Conservation (phyloP, 1,284 basidiomycete genomes). For the Microbotryum scabiosae region DNA sequence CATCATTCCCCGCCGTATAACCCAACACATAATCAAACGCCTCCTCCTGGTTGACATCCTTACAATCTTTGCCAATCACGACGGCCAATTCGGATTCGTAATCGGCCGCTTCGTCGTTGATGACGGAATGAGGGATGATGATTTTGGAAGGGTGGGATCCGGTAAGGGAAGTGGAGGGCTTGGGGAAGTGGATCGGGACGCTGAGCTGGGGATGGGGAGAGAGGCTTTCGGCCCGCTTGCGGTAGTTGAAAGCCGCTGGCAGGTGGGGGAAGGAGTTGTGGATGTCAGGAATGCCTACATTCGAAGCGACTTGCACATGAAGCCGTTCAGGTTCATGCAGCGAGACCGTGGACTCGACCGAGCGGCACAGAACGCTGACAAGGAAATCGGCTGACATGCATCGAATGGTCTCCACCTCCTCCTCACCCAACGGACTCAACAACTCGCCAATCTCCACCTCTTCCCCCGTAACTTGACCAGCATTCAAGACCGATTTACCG, state of each 20-base stretch:
- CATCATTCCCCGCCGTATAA: constrained; percentile 41
- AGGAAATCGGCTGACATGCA: constrained; percentile 13
- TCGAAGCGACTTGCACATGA: no score
- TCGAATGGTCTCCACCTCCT: constrained; percentile 29
- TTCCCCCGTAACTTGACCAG: constrained; percentile 39
- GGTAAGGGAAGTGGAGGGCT: constrained; percentile 30
- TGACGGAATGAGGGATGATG: constrained; percentile 27
- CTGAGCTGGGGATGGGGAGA: constrained; percentile 27
- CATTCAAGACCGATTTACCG: constrained; percentile 32
- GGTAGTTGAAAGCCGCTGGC: constrained; percentile 37
- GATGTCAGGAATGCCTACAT: no score
- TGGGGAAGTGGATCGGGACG: constrained; percentile 34
- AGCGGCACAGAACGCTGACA: not conserved
- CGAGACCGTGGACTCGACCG: not conserved
- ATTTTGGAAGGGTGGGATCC: constrained; percentile 21
- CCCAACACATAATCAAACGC: constrained; percentile 48
- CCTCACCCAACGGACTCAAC: constrained; percentile 38
- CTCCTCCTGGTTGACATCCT: constrained; percentile 63
- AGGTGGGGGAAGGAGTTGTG: not conserved
- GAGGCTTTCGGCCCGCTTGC: constrained; percentile 38
- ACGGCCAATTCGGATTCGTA: constrained; percentile 58
- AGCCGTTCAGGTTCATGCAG: no score
- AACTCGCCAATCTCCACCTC: constrained; percentile 35
- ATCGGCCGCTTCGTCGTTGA: constrained; percentile 31
- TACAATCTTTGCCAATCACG: constrained; percentile 73